Evolutionary conservation across 208 protist genomes (phyloP), one percentile per base, ranked within the genome.

Genomic region (Acanthamoeba lenticulata): DNA sequence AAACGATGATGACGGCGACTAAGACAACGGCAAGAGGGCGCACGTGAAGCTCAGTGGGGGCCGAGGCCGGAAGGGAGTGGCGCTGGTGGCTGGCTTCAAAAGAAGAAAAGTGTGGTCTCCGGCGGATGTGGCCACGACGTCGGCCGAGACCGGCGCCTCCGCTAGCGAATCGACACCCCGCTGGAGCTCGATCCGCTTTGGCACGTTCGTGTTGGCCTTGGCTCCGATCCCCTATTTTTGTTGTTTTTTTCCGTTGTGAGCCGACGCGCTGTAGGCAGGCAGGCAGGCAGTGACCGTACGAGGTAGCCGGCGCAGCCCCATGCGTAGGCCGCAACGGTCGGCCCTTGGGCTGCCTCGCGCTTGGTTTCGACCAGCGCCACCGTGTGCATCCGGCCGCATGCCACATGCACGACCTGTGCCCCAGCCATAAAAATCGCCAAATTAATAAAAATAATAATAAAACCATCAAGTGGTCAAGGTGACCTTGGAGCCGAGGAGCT

Each of bases 401-500:
- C 42, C 29, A 90, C 81, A 83, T 83, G 72, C 9, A 83, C 24
- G 15, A 83, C 72, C 72, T 83, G 6, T 40, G 29, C 5, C 34
- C 0, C 0, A 38, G 19, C 9, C 19, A 57, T 57, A 57, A 24
- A 24, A 57, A 24, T 57, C 9, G 9, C 19, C 19, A 57, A 24
- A 24, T 24, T 57, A 24, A 57, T 57, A 57, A 24, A 57, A 7
- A 79, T 38, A 15, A 55, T 24, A 55, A 55, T 24, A 55, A 9
- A 2, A 55, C 21, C 15, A 55, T 24, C 21, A 19, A 55, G 21
- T 0, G 21, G 47, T 55, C 45, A 44, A 6, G 5, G 3, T 32
- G 32, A 90, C 81, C 49, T 90, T 90, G 52, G 34, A 65, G 7
- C 81, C 81, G 9, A 90, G 19, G n/a, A 90, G 52, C 81, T 90